Conservation (phyloP, 2,329 filamentous ascomycete species). For the Botrytis fragariae region DNA sequence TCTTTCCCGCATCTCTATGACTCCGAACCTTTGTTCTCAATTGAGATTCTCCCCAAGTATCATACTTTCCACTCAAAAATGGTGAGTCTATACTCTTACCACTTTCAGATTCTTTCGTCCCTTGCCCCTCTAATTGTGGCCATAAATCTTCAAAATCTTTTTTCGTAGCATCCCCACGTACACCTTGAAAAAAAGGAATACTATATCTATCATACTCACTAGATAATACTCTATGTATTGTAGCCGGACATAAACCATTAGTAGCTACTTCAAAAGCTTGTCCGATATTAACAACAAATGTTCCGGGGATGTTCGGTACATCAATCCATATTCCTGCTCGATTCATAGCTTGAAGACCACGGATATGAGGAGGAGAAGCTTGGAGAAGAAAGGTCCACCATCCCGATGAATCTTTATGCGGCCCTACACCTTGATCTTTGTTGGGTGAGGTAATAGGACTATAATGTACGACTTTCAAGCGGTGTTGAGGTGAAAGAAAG, state of each 20-base stretch:
- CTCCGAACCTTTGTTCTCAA: conserved; percentile 20
- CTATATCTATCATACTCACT: conserved; percentile 18
- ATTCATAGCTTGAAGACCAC: conserved; percentile 19
- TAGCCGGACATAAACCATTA: conserved; percentile 17
- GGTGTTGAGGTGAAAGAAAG: conserved; percentile 18
- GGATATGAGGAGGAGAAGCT: conserved; percentile 16
- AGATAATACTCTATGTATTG: conserved; percentile 15
- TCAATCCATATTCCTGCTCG: conserved; percentile 16
- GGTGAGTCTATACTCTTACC: conserved; percentile 7
- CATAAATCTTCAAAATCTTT: conserved; percentile 19
- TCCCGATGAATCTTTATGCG: conserved; percentile 20
- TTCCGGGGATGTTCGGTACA: conserved; percentile 16
- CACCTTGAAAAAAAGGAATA: conserved; percentile 16
- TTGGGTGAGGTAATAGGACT: neutral
- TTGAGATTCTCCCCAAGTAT: conserved; percentile 20
- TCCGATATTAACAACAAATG: conserved; percentile 19
- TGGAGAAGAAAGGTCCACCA: conserved; percentile 19
- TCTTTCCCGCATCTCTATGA: neutral
- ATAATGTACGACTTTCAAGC: conserved; percentile 17
- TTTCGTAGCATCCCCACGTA: conserved; percentile 17
- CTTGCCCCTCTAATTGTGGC: neutral
- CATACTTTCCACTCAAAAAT: conserved; percentile 9
- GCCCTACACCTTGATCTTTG: conserved; percentile 14
- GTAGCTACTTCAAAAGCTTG: conserved; percentile 19
- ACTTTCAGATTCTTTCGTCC: neutral